phyloP scores from a whole-genome alignment of 1,284 basidiomycete species.

The Chalciporus sp. region DNA sequence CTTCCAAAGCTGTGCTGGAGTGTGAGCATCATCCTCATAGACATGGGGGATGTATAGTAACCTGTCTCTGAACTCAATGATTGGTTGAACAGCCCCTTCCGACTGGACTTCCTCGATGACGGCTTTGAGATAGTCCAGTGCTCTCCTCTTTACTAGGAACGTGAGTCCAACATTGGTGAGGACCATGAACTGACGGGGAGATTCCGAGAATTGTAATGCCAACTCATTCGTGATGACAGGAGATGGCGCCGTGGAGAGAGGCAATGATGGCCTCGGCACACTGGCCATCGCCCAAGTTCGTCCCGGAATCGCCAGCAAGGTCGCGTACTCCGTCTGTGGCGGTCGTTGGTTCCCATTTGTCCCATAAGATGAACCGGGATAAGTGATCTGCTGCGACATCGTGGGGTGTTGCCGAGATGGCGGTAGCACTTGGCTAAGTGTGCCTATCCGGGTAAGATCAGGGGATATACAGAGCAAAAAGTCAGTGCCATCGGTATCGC shows the following conservation, averaged over 20 bases:
- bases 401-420: conserved; percentile 43
- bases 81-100: conserved; percentile 66
- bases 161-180: conserved; percentile 85
- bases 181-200: conserved; percentile 80
- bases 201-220: conserved; percentile 75
- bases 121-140: conserved; percentile 80
- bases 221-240: conserved; percentile 74
- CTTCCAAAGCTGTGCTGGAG: conserved; percentile 68
- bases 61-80: conserved; percentile 77
- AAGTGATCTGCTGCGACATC: conserved; percentile 38
- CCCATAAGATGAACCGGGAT: conserved; percentile 41
- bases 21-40: conserved; percentile 4
- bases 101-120: conserved; percentile 72
- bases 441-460: conserved; percentile 71
- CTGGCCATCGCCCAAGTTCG: conserved; percentile 81
- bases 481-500: conserved; percentile 74
- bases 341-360: conserved; percentile 52
- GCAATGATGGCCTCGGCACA: conserved; percentile 43
- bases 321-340: conserved; percentile 74
- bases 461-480: conserved; percentile 77
- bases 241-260: conserved; percentile 43
- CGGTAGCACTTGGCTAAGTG: conserved; percentile 59
- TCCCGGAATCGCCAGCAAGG: conserved; percentile 76
- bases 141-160: conserved; percentile 81
- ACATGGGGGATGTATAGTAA: conserved; percentile 27